Evolutionary conservation across 495 filamentous ascomycete genomes (phyloP), one percentile per base, ranked within the genome.

Genomic region (Xeromyces bisporus): DNA sequence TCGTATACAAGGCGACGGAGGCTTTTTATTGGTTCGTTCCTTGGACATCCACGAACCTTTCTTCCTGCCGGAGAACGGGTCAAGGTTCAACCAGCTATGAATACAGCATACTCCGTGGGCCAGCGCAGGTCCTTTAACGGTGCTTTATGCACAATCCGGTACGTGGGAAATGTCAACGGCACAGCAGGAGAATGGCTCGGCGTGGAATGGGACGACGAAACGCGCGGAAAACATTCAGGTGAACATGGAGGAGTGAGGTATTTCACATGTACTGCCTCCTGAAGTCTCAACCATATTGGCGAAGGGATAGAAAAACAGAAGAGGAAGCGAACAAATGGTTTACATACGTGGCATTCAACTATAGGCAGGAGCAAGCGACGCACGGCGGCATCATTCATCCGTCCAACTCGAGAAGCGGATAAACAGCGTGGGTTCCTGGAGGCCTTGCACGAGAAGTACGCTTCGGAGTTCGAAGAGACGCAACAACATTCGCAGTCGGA

Each of bases 191-290:
- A 67, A 43, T 96, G 89, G 91, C 60, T 97, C 12, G 89, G 89
- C 15, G 83, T 96, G 12, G 89, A 97, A 63, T 97, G 91, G 91
- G 89, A 96, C 54, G 78, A 93, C 43, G 60, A 71, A 32, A 60
- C 56, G 24, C 62, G 83, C 44, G 91, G 89, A 18, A 96, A 93
- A 58, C 85, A 97, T 56, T 69, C 82, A 36, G 89, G 91, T 7
- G 71, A 75, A 34, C 71, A 87, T 57, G 71, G 71, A 15, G 84
- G 79, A 29, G 59, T 69, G 39, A 71, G 66, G 34, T 94, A 96
- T 48, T 96, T 96, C 43, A 62, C 66, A 41, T 93, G 87, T 93
- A 62, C 35, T 55, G 4, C 4, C 9, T 21, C 20, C 20, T 21
- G 4, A 5, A 5, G 4, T 21, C 9, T 21, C 20, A n/a, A n/a